phyloP scores from a whole-genome alignment of 176 grass and related monocot genomes.

The Paspalum notatum region DNA sequence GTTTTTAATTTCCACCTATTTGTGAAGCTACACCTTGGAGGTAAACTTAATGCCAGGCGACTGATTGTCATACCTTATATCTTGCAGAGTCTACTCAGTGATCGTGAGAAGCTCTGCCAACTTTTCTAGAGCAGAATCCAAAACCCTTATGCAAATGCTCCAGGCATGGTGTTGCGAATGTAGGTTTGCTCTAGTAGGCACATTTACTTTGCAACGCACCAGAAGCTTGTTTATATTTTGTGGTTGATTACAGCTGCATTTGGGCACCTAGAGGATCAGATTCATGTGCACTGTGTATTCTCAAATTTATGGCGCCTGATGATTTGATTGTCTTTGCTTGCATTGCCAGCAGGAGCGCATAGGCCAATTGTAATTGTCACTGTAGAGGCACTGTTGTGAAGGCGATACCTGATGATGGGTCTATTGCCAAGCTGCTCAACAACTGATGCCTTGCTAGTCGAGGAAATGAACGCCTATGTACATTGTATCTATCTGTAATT shows the following conservation, averaged over 20 bases:
- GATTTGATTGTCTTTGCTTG: slow-evolving; percentile 1
- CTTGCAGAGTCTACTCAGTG: slow-evolving; percentile 72
- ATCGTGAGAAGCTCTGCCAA: slow-evolving; percentile 88
- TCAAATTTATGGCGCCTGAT: slow-evolving; percentile 15
- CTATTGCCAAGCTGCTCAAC: slow-evolving; percentile 12
- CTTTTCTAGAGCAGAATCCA: slow-evolving; percentile 88
- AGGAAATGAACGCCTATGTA: slow-evolving; percentile 14
- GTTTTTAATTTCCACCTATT: slow-evolving; percentile 19
- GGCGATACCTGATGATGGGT: neutral
- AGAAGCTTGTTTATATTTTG: neutral
- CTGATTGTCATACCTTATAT: slow-evolving; percentile 15
- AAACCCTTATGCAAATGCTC: slow-evolving; percentile 99
- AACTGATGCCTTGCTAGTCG: slow-evolving; percentile 14
- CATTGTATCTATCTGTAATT: too few species aligned
- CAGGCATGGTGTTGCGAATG: slow-evolving; percentile 70
- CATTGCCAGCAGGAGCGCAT: slow-evolving; percentile 57
- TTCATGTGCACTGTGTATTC: slow-evolving; percentile 14
- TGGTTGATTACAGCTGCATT: neutral
- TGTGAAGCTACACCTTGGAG: neutral
- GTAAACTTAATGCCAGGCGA: slow-evolving; percentile 17
- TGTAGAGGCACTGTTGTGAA: neutral
- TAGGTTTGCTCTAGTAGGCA: too few species aligned
- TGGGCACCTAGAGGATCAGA: neutral
- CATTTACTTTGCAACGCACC: too few species aligned
- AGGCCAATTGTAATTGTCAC: slow-evolving; percentile 52